These are phyloP conservation scores for Cladophialophora psammophila DNA, from an alignment of 2,329 filamentous ascomycete species.

Conservation along the genomic window DNA sequence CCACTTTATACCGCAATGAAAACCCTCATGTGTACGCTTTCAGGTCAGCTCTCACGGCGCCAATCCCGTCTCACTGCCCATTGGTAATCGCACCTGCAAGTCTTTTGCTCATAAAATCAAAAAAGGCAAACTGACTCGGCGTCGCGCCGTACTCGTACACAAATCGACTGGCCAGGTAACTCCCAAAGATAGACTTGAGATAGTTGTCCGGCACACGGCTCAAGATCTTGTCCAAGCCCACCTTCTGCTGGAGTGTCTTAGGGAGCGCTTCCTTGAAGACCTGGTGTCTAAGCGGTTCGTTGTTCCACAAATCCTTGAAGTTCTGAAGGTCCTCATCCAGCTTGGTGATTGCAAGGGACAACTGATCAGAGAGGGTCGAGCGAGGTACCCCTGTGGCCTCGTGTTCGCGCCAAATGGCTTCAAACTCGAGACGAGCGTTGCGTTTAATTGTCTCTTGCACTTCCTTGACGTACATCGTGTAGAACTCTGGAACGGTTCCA, in stretches of 20 bases:
- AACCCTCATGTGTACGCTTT: not conserved
- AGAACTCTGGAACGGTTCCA: constrained; percentile 85
- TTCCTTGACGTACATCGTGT: constrained; percentile 88
- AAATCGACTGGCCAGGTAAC: constrained; percentile 92
- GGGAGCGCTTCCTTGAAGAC: constrained; percentile 88
- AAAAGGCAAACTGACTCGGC: constrained; percentile 97
- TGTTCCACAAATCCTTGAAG: constrained; percentile 83
- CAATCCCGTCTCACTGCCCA: constrained; percentile 16
- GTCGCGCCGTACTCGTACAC: constrained; percentile 94
- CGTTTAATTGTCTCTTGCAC: constrained; percentile 90
- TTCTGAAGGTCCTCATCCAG: constrained; percentile 95
- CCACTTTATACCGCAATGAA: not conserved
- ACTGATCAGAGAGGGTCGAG: constrained; percentile 87
- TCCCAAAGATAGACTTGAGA: constrained; percentile 92
- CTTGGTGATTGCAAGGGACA: constrained; percentile 92
- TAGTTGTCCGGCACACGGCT: constrained; percentile 87
- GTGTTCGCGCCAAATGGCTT: constrained; percentile 97
- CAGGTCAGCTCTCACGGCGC: not conserved
- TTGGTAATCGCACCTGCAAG: constrained; percentile 29
- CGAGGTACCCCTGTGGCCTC: constrained; percentile 79
- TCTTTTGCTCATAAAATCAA: constrained; percentile 70
- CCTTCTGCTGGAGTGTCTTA: constrained; percentile 81
- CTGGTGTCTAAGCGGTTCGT: constrained; percentile 76
- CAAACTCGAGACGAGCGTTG: constrained; percentile 93
- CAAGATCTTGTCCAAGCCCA: constrained; percentile 88